Conservation (phyloP, 306 rosid genomes). For the Abrus pulchellus region DNA sequence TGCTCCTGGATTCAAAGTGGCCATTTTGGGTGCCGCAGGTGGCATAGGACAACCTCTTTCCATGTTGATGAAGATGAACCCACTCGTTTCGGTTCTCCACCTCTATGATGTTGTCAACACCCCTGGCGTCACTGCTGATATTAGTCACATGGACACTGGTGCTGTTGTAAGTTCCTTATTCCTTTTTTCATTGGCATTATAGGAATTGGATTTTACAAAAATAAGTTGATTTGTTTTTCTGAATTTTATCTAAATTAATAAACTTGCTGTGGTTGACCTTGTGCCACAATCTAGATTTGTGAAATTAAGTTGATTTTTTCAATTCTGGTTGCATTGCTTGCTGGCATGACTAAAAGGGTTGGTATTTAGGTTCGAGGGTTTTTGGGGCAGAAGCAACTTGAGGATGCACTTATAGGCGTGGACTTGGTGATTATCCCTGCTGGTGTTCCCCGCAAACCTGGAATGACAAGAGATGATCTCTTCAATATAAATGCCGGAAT, state of each 20-base stretch:
- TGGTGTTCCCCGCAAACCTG: constrained; percentile 95
- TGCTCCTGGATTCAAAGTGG: constrained; percentile 83
- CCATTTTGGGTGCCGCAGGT: constrained; percentile 91
- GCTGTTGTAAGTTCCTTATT: constrained; percentile 72
- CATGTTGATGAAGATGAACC: constrained; percentile 91
- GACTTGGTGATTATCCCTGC: constrained; percentile 94
- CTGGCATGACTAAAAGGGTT: constrained; percentile 28
- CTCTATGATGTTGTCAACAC: constrained; percentile 92
- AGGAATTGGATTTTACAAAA: background rate
- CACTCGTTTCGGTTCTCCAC: constrained; percentile 86
- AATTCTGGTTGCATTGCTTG: background rate
- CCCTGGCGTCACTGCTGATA: constrained; percentile 94
- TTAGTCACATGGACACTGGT: constrained; percentile 92
- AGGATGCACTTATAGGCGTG: constrained; percentile 84
- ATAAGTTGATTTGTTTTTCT: background rate
- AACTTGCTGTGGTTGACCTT: constrained; percentile 3
- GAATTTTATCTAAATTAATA: background rate
- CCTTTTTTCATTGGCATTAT: background rate
- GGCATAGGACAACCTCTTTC: constrained; percentile 97
- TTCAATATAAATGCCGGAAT: constrained; percentile 95
- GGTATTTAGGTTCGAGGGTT: constrained; percentile 79
- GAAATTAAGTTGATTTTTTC: background rate
- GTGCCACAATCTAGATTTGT: background rate
- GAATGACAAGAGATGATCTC: constrained; percentile 99
- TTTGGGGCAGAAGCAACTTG: constrained; percentile 87